Conservation (phyloP, 2,329 filamentous ascomycete genomes). For the Ceratocystiopsis sp. region DNA sequence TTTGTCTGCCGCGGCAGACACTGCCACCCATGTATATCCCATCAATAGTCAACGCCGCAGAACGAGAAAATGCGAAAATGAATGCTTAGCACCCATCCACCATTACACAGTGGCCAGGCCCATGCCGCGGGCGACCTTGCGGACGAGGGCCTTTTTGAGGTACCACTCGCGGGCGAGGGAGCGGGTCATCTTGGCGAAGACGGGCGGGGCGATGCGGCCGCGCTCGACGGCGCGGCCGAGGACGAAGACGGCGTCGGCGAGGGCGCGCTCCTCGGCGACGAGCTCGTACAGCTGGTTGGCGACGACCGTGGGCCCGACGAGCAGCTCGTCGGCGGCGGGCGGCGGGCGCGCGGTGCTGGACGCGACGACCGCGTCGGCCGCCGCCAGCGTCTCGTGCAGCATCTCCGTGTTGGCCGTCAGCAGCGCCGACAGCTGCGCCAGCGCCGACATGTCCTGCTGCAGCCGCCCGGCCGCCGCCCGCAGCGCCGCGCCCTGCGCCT, state of each 20-base stretch:
- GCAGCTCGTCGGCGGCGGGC: slow-evolving; percentile 72
- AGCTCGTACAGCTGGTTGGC: slow-evolving; percentile 82
- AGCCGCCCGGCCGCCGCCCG: slow-evolving; percentile 50
- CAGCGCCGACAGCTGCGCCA: slow-evolving; percentile 53
- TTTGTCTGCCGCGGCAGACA: too few species aligned
- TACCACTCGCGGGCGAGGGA: slow-evolving; percentile 65
- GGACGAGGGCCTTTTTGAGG: slow-evolving; percentile 62
- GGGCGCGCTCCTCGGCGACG: slow-evolving; percentile 73
- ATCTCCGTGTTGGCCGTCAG: slow-evolving; percentile 64
- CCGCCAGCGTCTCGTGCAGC: slow-evolving; percentile 57
- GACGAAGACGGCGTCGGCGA: slow-evolving; percentile 76
- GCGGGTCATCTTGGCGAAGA: slow-evolving; percentile 64
- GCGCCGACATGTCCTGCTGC: slow-evolving; percentile 53
- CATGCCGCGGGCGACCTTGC: slow-evolving; percentile 64
- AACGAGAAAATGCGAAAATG: not conserved
- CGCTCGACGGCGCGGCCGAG: slow-evolving; percentile 58
- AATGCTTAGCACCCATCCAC: not conserved
- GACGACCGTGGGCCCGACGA: slow-evolving; percentile 88
- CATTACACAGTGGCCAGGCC: slow-evolving; percentile 34
- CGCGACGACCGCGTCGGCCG: slow-evolving; percentile 63
- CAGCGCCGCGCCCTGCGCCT: slow-evolving; percentile 66
- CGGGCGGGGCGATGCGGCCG: slow-evolving; percentile 51
- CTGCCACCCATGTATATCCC: too few species aligned
- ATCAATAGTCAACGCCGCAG: not conserved
- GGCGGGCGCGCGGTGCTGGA: slow-evolving; percentile 50